Conservation (phyloP, 139 green algal genomes). For the Volvox reticuliferus region DNA sequence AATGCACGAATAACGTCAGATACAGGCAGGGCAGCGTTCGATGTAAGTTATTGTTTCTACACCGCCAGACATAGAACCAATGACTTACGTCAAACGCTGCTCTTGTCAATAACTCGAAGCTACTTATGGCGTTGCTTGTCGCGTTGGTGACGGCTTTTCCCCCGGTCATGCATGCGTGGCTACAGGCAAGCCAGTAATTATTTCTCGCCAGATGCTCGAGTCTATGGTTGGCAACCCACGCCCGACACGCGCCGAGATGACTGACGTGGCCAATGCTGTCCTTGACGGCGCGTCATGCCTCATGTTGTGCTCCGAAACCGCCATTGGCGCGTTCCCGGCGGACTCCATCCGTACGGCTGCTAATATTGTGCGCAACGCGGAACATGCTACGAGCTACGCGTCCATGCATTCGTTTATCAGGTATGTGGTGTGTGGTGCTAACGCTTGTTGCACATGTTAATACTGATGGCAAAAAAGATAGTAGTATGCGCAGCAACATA, state of each 20-base stretch:
- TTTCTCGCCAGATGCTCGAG: slow-evolving; percentile 70
- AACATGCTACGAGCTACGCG: slow-evolving; percentile 70
- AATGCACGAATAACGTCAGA: too few species aligned
- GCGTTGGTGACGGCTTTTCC: too few species aligned
- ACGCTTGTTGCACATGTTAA: too few species aligned
- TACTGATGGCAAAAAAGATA: too few species aligned
- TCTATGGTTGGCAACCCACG: slow-evolving; percentile 70
- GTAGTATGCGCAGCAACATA: too few species aligned
- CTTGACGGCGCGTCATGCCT: slow-evolving; percentile 69
- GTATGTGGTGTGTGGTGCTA: not conserved
- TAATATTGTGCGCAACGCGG: slow-evolving; percentile 69
- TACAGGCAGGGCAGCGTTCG: too few species aligned
- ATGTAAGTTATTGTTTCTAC: too few species aligned
- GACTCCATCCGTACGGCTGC: slow-evolving; percentile 60
- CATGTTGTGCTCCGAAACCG: slow-evolving; percentile 73
- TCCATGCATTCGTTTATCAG: slow-evolving; percentile 71
- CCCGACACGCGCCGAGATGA: slow-evolving; percentile 77
- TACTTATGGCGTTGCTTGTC: too few species aligned
- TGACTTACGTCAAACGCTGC: too few species aligned
- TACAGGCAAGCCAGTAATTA: slow-evolving; percentile 68
- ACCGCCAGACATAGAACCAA: too few species aligned
- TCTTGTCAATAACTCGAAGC: too few species aligned
- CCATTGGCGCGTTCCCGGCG: slow-evolving; percentile 66
- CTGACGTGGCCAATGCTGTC: slow-evolving; percentile 74
- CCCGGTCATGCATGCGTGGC: not conserved